Evolutionary conservation across 2,329 filamentous ascomycete genomes (phyloP).

Genomic region (Sphaerulina vaccinii): DNA sequence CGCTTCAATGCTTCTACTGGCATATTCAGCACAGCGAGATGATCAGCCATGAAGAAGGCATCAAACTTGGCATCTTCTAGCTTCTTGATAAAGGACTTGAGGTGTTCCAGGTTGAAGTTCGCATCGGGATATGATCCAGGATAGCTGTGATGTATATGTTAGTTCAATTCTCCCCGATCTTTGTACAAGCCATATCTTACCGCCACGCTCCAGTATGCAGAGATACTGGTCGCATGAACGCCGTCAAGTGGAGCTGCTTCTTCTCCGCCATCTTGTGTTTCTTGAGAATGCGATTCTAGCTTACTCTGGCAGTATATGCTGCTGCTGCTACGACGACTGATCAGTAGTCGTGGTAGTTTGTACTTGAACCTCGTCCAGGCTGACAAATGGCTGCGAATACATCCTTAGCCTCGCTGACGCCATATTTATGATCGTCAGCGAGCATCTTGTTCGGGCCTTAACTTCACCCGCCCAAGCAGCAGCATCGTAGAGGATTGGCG

Average conservation of each 20-base stretch:
- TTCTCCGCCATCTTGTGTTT: conserved; percentile 7
- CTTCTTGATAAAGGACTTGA: conserved; percentile 55
- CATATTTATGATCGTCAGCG: conserved; percentile 6
- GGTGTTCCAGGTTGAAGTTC: conserved; percentile 57
- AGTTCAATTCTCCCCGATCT: not conserved
- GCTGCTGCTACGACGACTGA: not conserved
- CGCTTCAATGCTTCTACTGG: conserved; percentile 57
- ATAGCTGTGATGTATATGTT: conserved; percentile 39
- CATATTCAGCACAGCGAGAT: conserved; percentile 41
- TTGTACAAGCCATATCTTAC: conserved; percentile 6
- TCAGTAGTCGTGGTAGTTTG: not conserved
- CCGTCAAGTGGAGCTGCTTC: conserved; percentile 53
- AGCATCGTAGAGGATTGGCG: not conserved
- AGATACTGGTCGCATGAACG: conserved; percentile 41
- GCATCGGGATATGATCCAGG: conserved; percentile 56
- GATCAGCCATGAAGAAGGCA: conserved; percentile 54
- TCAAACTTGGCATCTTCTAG: conserved; percentile 52
- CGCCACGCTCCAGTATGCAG: conserved; percentile 53
- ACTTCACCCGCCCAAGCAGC: not conserved
- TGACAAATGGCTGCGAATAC: conserved; percentile 12
- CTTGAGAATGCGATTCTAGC: not conserved
- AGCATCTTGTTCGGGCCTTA: not conserved
- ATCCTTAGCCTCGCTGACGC: conserved; percentile 7
- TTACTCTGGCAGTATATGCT: not conserved
- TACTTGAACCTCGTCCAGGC: conserved; percentile 2